These are phyloP conservation scores for Uromyces viciae-fabae DNA, from an alignment of 1,284 basidiomycete species.

Conservation along the genomic window DNA sequence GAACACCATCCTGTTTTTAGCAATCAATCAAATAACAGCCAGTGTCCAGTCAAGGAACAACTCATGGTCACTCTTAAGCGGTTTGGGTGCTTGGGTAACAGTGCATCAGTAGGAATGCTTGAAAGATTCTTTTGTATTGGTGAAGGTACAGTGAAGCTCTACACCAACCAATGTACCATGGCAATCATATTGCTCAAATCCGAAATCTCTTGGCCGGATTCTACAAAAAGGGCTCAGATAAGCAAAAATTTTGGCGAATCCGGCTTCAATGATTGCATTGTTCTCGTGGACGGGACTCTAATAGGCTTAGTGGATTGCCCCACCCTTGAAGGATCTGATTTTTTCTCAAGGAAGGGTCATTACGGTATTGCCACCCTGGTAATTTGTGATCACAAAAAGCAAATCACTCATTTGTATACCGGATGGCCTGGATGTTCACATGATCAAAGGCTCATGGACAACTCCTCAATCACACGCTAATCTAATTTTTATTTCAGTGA, in stretches of 20 bases:
- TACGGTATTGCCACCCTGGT: neutral
- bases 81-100: slow-evolving; percentile 10
- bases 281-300: neutral
- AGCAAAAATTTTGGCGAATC: neutral
- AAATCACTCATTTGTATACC: neutral
- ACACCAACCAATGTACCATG: neutral
- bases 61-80: neutral
- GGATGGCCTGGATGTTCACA: slow-evolving; percentile 3
- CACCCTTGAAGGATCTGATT: neutral
- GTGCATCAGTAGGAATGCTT: neutral
- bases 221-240: neutral
- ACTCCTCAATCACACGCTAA: neutral
- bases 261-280: neutral
- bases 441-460: neutral
- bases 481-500: neutral
- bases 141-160: neutral
- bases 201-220: neutral
- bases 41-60: neutral
- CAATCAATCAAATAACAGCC: neutral
- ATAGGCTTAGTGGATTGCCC: neutral
- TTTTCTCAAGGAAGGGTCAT: neutral
- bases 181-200: neutral
- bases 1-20: neutral
- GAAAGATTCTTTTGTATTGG: neutral
- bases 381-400: neutral